A percentile compares a stretch with the other conserved stretches of the same genome.
These are phyloP conservation scores for Xylaria grammica DNA, from an alignment of 495 filamentous ascomycete genomes.

Conservation along the genomic window DNA sequence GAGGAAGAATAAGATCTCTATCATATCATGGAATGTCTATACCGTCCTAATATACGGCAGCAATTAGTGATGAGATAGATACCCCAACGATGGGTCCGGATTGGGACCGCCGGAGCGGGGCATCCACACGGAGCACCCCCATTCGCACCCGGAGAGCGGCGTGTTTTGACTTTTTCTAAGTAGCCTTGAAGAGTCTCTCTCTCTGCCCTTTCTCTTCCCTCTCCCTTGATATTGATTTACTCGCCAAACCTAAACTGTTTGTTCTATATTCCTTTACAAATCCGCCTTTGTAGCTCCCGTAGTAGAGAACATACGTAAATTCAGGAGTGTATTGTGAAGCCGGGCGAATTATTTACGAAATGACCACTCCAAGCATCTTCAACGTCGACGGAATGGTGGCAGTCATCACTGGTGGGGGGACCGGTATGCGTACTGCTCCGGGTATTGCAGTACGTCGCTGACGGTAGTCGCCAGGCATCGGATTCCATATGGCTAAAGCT, in stretches of 20 bases:
- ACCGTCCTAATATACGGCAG: no score
- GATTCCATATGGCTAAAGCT: conserved; percentile 62
- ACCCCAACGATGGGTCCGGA: background rate
- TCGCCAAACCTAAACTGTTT: background rate
- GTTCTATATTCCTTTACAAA: background rate
- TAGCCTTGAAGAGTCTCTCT: background rate
- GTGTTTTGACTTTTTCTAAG: background rate
- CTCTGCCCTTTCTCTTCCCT: background rate
- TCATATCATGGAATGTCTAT: no score
- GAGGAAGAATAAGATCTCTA: no score
- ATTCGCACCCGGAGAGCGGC: conserved; percentile 11
- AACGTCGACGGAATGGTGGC: conserved; percentile 64
- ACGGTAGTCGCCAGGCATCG: conserved; percentile 52
- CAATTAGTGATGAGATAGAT: no score
- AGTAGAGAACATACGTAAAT: no score
- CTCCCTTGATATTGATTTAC: background rate
- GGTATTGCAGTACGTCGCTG: background rate
- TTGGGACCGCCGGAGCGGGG: background rate
- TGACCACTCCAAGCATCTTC: conserved; percentile 50
- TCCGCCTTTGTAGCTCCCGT: no score
- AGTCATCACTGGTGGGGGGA: conserved; percentile 66
- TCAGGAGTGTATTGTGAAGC: no score
- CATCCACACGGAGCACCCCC: background rate
- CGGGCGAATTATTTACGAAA: background rate
- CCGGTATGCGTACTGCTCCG: conserved; percentile 41